phyloP scores from a whole-genome alignment of 257 asterid genomes.

The Nicotiana undulata region DNA sequence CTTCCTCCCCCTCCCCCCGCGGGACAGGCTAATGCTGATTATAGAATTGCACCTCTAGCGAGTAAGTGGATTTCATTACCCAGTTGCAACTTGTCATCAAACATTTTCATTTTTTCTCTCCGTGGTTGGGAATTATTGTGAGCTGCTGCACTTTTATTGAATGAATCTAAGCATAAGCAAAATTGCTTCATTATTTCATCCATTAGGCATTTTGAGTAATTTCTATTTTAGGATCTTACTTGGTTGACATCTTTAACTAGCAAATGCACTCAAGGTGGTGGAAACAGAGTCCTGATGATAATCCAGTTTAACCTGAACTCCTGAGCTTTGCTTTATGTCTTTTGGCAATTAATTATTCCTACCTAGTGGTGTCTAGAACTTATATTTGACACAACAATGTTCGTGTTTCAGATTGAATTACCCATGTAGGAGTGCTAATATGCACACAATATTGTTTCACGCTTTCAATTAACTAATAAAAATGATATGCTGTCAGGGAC shows the following conservation, averaged over 20 bases:
- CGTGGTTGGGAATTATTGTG: neutral
- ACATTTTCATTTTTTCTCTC: neutral
- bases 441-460: neutral
- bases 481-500: neutral
- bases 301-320: neutral
- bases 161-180: neutral
- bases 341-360: neutral
- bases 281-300: neutral
- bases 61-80: neutral
- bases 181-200: neutral
- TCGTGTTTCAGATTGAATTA: neutral
- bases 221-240: neutral
- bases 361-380: neutral
- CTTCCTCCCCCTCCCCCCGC: too few relatives aligned
- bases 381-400: neutral
- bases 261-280: neutral
- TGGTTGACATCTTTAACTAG: neutral
- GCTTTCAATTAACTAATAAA: neutral
- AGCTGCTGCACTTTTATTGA: neutral
- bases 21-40: too few relatives aligned
- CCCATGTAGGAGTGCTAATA: neutral
- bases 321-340: neutral
- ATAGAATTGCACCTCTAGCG: neutral
- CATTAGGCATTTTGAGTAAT: neutral
- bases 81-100: neutral